Percentiles rank a stretch among this genome's conserved stretches.
These are phyloP conservation scores for Phytomonas serpens DNA, from an alignment of 208 protist genomes.

Conservation along the genomic window DNA sequence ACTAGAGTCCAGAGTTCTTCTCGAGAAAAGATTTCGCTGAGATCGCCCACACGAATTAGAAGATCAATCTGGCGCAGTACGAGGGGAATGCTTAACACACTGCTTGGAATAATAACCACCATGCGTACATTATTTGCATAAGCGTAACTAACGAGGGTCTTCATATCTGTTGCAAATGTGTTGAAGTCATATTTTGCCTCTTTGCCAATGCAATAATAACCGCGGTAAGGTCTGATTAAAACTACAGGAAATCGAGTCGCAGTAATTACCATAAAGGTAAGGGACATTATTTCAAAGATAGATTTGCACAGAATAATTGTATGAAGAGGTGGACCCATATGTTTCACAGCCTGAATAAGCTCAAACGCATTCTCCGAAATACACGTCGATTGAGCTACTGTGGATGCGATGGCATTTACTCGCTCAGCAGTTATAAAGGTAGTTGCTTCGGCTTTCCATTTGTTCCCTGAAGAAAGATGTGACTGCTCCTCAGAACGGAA, in stretches of 20 bases:
- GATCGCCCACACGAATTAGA: slow-evolving; percentile 54
- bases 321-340: neutral
- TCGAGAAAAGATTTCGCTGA: slow-evolving; percentile 52
- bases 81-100: slow-evolving; percentile 30
- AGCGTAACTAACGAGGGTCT: slow-evolving; percentile 30
- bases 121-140: slow-evolving; percentile 43
- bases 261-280: slow-evolving; percentile 1
- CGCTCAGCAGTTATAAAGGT: neutral
- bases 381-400: neutral
- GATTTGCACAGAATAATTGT: neutral
- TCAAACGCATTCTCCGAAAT: neutral
- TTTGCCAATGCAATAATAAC: slow-evolving; percentile 12
- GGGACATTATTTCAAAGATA: neutral
- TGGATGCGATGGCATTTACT: neutral
- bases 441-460: slow-evolving; percentile 1
- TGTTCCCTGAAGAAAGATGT: neutral
- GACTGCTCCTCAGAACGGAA: neutral
- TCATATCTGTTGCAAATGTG: slow-evolving; percentile 47
- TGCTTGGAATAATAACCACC: slow-evolving; percentile 43
- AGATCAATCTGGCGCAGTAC: slow-evolving; percentile 43
- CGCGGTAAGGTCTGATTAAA: slow-evolving; percentile 23
- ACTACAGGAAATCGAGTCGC: slow-evolving; percentile 37
- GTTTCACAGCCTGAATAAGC: neutral
- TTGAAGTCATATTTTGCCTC: slow-evolving; percentile 15
- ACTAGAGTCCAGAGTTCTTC: slow-evolving; percentile 49